A percentile compares a stretch with the other conserved stretches of the same genome.
phyloP scores from a whole-genome alignment of 2,329 filamentous ascomycete genomes.

The Aspergillus spinulosporus region DNA sequence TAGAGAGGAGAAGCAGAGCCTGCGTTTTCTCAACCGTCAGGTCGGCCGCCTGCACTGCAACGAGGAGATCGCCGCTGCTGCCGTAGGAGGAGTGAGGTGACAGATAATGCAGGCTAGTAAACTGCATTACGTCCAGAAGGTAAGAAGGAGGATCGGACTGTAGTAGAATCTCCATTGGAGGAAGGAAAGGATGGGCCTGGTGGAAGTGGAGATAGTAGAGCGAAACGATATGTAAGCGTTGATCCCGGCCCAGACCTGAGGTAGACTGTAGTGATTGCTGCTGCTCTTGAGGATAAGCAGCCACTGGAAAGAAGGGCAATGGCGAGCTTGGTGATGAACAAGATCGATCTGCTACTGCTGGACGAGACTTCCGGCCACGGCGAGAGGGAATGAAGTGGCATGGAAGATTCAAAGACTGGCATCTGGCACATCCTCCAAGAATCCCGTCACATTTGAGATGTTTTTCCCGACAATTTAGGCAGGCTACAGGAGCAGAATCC shows the following conservation, averaged over 20 bases:
- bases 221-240: slow-evolving; percentile 1
- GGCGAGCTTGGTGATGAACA: too few relatives aligned
- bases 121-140: slow-evolving; percentile 9
- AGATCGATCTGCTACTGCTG: too few relatives aligned
- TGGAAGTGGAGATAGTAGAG: slow-evolving; percentile 14
- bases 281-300: not conserved
- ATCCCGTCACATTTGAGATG: too few relatives aligned
- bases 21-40: not conserved
- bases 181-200: slow-evolving; percentile 13
- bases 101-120: slow-evolving; percentile 12
- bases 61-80: not conserved
- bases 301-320: not conserved
- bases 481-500: too few relatives aligned
- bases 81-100: not conserved
- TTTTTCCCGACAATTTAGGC: too few relatives aligned
- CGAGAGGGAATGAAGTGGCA: too few relatives aligned
- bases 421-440: too few relatives aligned
- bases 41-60: not conserved
- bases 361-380: too few relatives aligned
- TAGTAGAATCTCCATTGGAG: slow-evolving; percentile 5
- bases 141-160: slow-evolving; percentile 1
- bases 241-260: not conserved
- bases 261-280: not conserved
- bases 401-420: too few relatives aligned
- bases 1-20: not conserved